Percentiles rank a stretch among this genome's conserved stretches.
Evolutionary conservation across 2,329 filamentous ascomycete genomes (phyloP).

Genomic region (Trichoderma sp.): DNA sequence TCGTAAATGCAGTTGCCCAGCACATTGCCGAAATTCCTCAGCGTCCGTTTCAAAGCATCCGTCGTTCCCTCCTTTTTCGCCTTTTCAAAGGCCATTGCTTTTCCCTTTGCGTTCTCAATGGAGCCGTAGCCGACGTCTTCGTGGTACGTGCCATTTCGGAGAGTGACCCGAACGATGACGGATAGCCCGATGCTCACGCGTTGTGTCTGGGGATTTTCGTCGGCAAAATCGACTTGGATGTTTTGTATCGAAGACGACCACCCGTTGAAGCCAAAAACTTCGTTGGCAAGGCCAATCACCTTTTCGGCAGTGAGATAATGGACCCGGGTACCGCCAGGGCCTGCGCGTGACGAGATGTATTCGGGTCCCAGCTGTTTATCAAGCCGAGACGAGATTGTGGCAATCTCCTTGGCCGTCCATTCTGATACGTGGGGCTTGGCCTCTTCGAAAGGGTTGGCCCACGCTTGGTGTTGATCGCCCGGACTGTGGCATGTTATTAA

Average conservation of each 20-base stretch:
- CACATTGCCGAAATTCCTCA: constrained; percentile 93
- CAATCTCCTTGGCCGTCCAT: constrained; percentile 89
- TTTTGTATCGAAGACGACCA: constrained; percentile 97
- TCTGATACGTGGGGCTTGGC: constrained; percentile 66
- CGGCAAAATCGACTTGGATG: constrained; percentile 92
- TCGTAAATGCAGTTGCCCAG: constrained; percentile 99
- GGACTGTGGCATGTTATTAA: constrained; percentile 50
- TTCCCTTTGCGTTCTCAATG: constrained; percentile 93
- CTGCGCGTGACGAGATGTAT: constrained; percentile 85
- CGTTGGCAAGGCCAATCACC: constrained; percentile 90
- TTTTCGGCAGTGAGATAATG: constrained; percentile 97
- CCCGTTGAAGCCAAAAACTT: constrained; percentile 95
- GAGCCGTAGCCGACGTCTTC: constrained; percentile 97
- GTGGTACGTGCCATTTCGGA: constrained; percentile 93
- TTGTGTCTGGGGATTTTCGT: constrained; percentile 75
- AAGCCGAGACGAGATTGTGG: constrained; percentile 79
- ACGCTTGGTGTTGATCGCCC: constrained; percentile 62
- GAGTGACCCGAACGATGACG: constrained; percentile 85
- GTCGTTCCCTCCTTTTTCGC: constrained; percentile 98
- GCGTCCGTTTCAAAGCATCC: constrained; percentile 84
- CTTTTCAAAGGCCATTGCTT: constrained; percentile 95
- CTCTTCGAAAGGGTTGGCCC: constrained; percentile 82
- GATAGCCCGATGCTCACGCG: constrained; percentile 85
- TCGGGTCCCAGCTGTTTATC: constrained; percentile 95
- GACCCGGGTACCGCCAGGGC: constrained; percentile 81